Base-by-base conservation (phyloP, 1,284 basidiomycete species). In the Cryptococcus floricola region DNA sequence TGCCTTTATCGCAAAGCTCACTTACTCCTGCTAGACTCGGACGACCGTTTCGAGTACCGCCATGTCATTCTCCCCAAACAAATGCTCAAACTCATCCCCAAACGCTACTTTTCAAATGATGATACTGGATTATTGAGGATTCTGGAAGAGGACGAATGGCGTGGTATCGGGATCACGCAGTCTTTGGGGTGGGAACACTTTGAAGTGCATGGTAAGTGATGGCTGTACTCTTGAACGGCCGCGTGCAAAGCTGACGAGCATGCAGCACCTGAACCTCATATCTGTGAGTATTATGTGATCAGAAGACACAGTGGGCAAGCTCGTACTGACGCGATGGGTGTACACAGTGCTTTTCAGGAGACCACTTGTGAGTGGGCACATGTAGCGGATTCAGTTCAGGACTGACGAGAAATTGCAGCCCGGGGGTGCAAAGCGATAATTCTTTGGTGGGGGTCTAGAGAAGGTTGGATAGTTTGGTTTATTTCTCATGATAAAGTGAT, bases 101-200 rank as follows among this genome's bases (percentile, higher is more conserved):
- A 91, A 76, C 79, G 83, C 57, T 81, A 78, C 63, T 88, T 85
- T 66, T 79, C 82, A 39, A 75, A 77, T 2, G 87, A 93, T 65
- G 84, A 89, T 61, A 81, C 84, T 31, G 89, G 89, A 6, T 85
- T 88, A 5, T 81, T 97, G 56, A 84, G 93, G 8, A 84, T 97
- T 53, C 79, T 97, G 53, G 79, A 83, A 4, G 94, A 97, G 73
- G 77, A 83, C 43, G 94, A 98, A 77, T 98, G 94, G 94, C 82
- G 94, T 71, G 89, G 89, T 1, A 93, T 98, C 58, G 94, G 94
- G 12, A 96, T 96, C 69, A 91, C 89, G 34, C 94, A 97, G 77
- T 93, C 90, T 76, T 80, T 95, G 49, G 94, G 94, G 10, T 98
- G 94, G 94, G 89, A 93, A 73, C 93, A 97, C 70, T 97, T 96